A percentile compares a stretch with the other conserved stretches of the same genome.
Evolutionary conservation across 139 green algal species (phyloP).

Genomic region (Gonium pectorale): DNA sequence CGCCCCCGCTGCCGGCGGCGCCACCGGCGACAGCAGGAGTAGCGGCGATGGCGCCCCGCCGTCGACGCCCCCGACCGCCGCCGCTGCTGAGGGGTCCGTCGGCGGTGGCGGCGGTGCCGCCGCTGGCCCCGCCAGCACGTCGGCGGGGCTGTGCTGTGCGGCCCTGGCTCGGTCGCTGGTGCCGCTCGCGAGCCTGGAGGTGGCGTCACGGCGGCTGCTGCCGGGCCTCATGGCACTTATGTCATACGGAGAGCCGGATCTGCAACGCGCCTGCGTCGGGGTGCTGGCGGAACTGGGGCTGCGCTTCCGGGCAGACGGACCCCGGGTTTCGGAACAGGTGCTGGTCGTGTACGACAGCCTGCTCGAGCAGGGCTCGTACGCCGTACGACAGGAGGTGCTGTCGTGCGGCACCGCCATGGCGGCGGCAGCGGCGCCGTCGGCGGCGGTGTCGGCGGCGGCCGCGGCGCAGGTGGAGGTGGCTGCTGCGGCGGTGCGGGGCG

Average conservation of each 20-base stretch:
- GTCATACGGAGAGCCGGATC: constrained; percentile 26
- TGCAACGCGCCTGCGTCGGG: constrained; percentile 46
- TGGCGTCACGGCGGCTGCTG: constrained; percentile 26
- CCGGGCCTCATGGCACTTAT: constrained; percentile 37
- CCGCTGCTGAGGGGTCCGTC: too few species aligned
- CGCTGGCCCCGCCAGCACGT: constrained; percentile 19
- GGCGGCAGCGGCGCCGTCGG: constrained; percentile 36
- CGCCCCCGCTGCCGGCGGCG: not conserved
- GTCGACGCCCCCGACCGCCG: not conserved
- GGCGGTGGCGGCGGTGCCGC: too few species aligned
- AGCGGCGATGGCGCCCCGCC: constrained; percentile 8
- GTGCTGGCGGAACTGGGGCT: constrained; percentile 47
- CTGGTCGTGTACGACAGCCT: constrained; percentile 55
- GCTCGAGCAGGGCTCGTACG: constrained; percentile 39
- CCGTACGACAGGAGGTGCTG: constrained; percentile 45
- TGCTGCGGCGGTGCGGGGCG: constrained; percentile 25
- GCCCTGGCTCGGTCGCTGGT: constrained; percentile 28
- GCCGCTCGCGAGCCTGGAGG: not conserved
- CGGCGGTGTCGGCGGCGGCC: constrained; percentile 43
- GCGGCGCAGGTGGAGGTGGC: constrained; percentile 46
- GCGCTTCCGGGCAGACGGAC: constrained; percentile 35
- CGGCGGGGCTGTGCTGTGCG: constrained; percentile 33
- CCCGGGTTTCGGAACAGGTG: constrained; percentile 54
- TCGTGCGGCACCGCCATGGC: constrained; percentile 29
- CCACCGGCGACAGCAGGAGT: not conserved